Conservation (phyloP, 164 flowering plant genomes). For the Chloranthus sessilifolius region DNA sequence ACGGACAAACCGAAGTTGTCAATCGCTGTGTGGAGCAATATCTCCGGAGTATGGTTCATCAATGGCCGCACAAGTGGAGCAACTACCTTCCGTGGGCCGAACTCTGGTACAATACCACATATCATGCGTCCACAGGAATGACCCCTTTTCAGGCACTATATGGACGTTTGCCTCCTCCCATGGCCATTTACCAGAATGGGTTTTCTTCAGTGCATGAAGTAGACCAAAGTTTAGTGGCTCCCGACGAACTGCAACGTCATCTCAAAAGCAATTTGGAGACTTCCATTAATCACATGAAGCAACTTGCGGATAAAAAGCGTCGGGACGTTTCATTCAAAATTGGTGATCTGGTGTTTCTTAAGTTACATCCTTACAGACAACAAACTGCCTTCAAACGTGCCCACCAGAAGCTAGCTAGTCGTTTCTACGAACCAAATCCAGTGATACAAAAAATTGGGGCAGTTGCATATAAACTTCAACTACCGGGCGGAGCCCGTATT, state of each 20-base stretch:
- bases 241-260: neutral
- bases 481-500: neutral
- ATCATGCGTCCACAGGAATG: constrained; percentile 8
- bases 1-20: constrained; percentile 4
- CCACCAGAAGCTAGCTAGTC: neutral
- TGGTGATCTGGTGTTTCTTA: constrained; percentile 2
- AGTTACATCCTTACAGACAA: constrained; percentile 5
- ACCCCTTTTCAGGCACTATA: too few relatives aligned
- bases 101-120: neutral
- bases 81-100: constrained; percentile 8
- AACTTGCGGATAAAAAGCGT: neutral
- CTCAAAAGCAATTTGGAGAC: neutral
- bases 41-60: constrained; percentile 1
- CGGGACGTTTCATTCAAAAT: neutral
- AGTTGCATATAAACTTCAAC: neutral
- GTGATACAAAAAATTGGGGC: neutral
- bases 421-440: neutral
- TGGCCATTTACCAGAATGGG: neutral
- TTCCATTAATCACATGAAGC: neutral
- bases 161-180: neutral
- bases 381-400: neutral
- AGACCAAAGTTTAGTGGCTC: neutral
- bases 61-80: constrained; percentile 5
- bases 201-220: neutral
- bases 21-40: constrained; percentile 5